phyloP scores from a whole-genome alignment of 805 yeast genomes.

The Ogataea trehalophila region DNA sequence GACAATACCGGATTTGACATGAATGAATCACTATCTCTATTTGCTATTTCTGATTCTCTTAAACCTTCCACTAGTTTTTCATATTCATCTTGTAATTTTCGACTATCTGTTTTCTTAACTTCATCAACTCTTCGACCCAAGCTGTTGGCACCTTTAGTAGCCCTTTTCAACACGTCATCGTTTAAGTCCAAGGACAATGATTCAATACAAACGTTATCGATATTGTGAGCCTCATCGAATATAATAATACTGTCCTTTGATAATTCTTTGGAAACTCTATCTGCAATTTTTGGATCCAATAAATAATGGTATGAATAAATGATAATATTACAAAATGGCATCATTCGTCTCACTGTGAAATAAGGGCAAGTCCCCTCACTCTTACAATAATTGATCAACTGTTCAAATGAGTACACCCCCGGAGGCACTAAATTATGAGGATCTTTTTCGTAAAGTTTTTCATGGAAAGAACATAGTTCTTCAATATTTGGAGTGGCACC shows the following conservation, averaged over 20 bases:
- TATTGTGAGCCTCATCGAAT: slow-evolving; percentile 98
- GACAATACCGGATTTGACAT: slow-evolving; percentile 88
- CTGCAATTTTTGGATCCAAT: slow-evolving; percentile 95
- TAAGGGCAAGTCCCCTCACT: slow-evolving; percentile 86
- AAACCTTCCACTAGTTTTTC: slow-evolving; percentile 87
- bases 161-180: slow-evolving; percentile 80
- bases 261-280: slow-evolving; percentile 86
- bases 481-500: slow-evolving; percentile 35
- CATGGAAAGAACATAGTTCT: slow-evolving; percentile 82
- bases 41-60: slow-evolving; percentile 68
- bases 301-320: slow-evolving; percentile 96
- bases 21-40: slow-evolving; percentile 57
- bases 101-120: slow-evolving; percentile 77
- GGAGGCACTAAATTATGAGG: slow-evolving; percentile 86
- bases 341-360: slow-evolving; percentile 97
- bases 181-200: slow-evolving; percentile 88
- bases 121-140: slow-evolving; percentile 79
- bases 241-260: slow-evolving; percentile 91
- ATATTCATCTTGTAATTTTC: slow-evolving; percentile 83
- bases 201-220: slow-evolving; percentile 97
- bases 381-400: slow-evolving; percentile 71
- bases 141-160: slow-evolving; percentile 80
- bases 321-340: slow-evolving; percentile 85
- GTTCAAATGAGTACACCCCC: slow-evolving; percentile 94
- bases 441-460: slow-evolving; percentile 77